Base-by-base conservation (phyloP, 2,329 filamentous ascomycete genomes). In the Stachybotrys chlorohalonatus region DNA sequence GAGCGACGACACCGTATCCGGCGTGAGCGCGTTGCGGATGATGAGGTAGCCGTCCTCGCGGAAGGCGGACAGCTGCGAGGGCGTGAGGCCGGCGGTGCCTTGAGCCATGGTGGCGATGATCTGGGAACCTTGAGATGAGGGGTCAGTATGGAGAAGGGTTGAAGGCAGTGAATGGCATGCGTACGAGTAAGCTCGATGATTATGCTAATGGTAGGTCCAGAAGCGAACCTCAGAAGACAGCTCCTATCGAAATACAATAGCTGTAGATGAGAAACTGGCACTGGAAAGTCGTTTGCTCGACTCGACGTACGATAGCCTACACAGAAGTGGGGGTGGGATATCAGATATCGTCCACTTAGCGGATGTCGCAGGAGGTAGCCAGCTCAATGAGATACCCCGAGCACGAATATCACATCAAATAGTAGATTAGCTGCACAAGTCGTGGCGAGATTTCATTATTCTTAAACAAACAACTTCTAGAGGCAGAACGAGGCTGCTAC, bases 11-110 rank as follows among this genome's bases (percentile, higher is more conserved):
- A 93, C 83, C 16, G 87, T 89, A 1, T 78, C 68, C 0, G 79
- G 77, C 9, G 79, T 78, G 47, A 97, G 82, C 54, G 89, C 92
- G 64, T 87, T 73, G 1, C 89, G 89, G 63, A 99, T 81, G 64
- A 97, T 81, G 57, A 97, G 86, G 74, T 95, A 97, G 73, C 94
- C 94, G 74, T 97, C 89, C 52, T 82, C 76, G 62, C 87, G 70
- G 77, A 95, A 97, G 64, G 79, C 76, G 51, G 80, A 68, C 50
- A 94, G 74, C 67, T 96, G 91, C 36, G 81, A 77, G 48, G 83
- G 70, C 15, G 86, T 87, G 55, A 96, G 87, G 55, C 86, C 87
- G 15, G 55, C 54, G 50, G 58, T 31, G 48, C 58, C 52, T 16
- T 56, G 51, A 30, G 60, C 49, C 62, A 64, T 66, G 50, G 2